Conservation (phyloP, 495 filamentous ascomycete species). For the Rhypophila decipiens region DNA sequence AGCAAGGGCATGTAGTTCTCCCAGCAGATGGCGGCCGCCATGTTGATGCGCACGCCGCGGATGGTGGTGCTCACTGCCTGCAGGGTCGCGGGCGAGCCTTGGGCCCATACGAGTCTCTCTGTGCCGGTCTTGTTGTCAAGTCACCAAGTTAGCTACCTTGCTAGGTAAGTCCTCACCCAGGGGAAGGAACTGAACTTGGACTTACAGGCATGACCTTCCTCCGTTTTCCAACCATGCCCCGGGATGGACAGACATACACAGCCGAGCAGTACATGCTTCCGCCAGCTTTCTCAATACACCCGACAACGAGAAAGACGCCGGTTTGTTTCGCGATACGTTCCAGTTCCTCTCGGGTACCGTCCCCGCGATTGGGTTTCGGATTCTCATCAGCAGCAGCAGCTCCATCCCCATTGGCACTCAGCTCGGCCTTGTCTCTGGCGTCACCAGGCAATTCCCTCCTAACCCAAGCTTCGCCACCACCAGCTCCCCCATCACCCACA, state of each 20-base stretch:
- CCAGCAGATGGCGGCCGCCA: constrained; percentile 92
- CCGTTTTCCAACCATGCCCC: constrained; percentile 75
- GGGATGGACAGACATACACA: constrained; percentile 71
- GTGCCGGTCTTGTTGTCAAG: constrained; percentile 53
- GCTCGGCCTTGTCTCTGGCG: constrained; percentile 13
- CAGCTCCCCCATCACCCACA: constrained; percentile 50
- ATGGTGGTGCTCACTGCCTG: constrained; percentile 77
- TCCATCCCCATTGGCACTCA: constrained; percentile 42
- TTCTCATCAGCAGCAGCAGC: constrained; percentile 5
- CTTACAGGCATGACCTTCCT: constrained; percentile 84
- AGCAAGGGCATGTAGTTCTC: constrained; percentile 96
- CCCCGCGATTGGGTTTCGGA: constrained; percentile 50
- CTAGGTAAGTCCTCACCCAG: not conserved
- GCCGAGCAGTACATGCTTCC: constrained; percentile 81
- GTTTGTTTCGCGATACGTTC: constrained; percentile 69
- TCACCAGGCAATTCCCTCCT: constrained; percentile 45
- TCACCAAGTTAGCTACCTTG: not conserved
- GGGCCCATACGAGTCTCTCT: constrained; percentile 84
- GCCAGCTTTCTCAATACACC: constrained; percentile 71
- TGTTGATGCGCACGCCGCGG: constrained; percentile 64
- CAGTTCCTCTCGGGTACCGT: constrained; percentile 77
- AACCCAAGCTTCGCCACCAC: constrained; percentile 70
- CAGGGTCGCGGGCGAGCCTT: constrained; percentile 75
- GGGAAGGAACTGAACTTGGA: constrained; percentile 14
- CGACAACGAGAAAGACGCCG: constrained; percentile 72